Evolutionary conservation across 257 asterid species (phyloP), one percentile per base, ranked within the genome.

Genomic region (Thymus mandschuricus): DNA sequence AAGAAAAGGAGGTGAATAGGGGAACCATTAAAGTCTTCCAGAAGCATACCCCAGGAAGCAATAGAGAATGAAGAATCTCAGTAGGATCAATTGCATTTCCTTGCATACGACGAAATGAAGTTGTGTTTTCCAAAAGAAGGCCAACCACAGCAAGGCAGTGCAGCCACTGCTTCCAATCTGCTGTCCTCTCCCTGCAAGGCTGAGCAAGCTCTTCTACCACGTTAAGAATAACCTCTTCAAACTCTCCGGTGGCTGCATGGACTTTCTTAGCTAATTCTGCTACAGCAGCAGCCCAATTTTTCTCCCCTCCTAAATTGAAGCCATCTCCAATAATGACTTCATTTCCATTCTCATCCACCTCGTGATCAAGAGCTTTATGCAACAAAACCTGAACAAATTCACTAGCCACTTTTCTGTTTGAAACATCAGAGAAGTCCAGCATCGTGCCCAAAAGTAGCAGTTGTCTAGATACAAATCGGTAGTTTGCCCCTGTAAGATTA

Each of bases 181-280:
- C 99, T 30, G 95, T 91, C 72, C 99, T 89, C 81, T 94, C 99
- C 78, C 99, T 79, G 82, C 99, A 94, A 63, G 99, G 91, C 70
- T 80, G 88, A 81, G 95, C 96, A 75, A 89, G 95, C 80, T 85
- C 97, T 70, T 85, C 96, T 41, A 91, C 81, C 69, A 89, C 91
- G n/a, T 72, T 66, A 59, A 91, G 85, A 49, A 91, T 83, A 81
- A 88, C 86, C 73, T 88, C 96, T 78, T 89, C 97, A 43, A 89
- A 89, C 81, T 94, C 99, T 69, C 99, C 97, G 5, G 77, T 60
- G 48, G 88, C 80, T 68, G 97, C 87, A 74, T 91, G 97, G 61
- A 91, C 95, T 81, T 86, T 84, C 77, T 81, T 89, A 59, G 92
- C 85, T 75, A 94, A 77, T 73, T 88, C 92, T 38, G 88, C 92